phyloP scores from a whole-genome alignment of 2,329 filamentous ascomycete genomes.

The Didymella exigua region DNA sequence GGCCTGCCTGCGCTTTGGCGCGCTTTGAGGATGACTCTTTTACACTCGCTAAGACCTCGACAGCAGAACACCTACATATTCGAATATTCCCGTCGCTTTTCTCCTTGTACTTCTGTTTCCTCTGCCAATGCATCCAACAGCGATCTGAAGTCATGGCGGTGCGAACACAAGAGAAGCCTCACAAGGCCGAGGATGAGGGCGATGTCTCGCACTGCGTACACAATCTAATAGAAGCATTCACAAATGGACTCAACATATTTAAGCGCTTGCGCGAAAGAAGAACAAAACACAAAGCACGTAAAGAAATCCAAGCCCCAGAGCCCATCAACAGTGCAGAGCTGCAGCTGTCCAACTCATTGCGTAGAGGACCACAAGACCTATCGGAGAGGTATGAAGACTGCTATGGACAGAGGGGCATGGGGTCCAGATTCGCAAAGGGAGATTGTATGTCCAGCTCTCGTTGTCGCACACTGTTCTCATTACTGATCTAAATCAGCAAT shows the following conservation, averaged over 20 bases:
- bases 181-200: slow-evolving; percentile 27
- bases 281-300: slow-evolving; percentile 38
- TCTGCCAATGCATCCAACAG: slow-evolving; percentile 11
- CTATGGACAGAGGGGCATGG: slow-evolving; percentile 38
- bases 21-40: slow-evolving; percentile 31
- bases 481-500: slow-evolving; percentile 41
- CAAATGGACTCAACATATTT: slow-evolving; percentile 54
- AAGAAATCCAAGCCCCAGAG: slow-evolving; percentile 26
- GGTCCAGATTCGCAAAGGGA: slow-evolving; percentile 50
- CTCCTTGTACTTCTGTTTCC: slow-evolving; percentile 16
- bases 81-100: slow-evolving; percentile 21
- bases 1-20: slow-evolving; percentile 27
- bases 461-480: not conserved
- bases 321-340: slow-evolving; percentile 42
- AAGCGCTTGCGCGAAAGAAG: slow-evolving; percentile 48
- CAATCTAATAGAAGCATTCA: slow-evolving; percentile 53
- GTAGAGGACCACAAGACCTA: slow-evolving; percentile 51
- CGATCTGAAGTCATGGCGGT: slow-evolving; percentile 32
- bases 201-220: slow-evolving; percentile 46
- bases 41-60: slow-evolving; percentile 30
- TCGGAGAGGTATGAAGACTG: slow-evolving; percentile 50
- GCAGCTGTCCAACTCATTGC: slow-evolving; percentile 49
- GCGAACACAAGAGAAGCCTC: slow-evolving; percentile 23
- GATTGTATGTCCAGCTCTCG: slow-evolving; percentile 47
- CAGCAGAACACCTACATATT: slow-evolving; percentile 24